These are phyloP conservation scores for Oryza meridionalis DNA, from an alignment of 176 grass and related monocot species.

Conservation along the genomic window DNA sequence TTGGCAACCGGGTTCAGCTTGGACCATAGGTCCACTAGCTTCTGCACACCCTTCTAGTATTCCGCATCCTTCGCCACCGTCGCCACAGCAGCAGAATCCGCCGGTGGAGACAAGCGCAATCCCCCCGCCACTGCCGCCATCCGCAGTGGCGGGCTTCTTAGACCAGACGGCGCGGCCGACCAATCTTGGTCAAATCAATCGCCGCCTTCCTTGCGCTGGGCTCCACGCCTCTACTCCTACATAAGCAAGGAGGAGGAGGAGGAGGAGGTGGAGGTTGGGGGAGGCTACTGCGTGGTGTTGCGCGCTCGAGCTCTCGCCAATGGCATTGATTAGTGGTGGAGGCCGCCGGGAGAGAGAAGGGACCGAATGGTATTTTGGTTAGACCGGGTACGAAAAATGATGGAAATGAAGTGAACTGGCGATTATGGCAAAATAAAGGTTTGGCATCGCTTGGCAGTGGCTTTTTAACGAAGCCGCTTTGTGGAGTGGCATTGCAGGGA, in stretches of 20 bases:
- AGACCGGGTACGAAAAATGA: too few relatives aligned
- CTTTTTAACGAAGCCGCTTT: too few relatives aligned
- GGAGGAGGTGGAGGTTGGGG: background rate
- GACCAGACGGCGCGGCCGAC: background rate
- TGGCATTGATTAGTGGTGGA: constrained; percentile 49
- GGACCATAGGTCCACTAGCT: constrained; percentile 86
- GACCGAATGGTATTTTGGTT: too few relatives aligned
- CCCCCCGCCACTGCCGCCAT: constrained; percentile 82
- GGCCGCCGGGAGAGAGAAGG: too few relatives aligned
- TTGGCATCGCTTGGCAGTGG: too few relatives aligned
- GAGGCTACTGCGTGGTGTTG: constrained; percentile 11
- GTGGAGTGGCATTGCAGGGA: too few relatives aligned
- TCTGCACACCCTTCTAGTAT: constrained; percentile 68
- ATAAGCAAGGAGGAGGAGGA: background rate
- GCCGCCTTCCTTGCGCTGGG: constrained; percentile 4
- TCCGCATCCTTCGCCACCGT: constrained; percentile 46
- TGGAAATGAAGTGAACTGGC: too few relatives aligned
- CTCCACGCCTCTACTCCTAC: constrained; percentile 45
- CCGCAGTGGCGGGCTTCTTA: background rate
- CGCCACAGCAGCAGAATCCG: constrained; percentile 2
- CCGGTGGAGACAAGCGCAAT: constrained; percentile 20
- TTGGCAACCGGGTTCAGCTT: constrained; percentile 86
- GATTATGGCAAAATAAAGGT: too few relatives aligned
- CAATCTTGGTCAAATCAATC: constrained; percentile 34
- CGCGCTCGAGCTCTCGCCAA: constrained; percentile 39